A percentile compares a stretch with the other conserved stretches of the same genome.
These are phyloP conservation scores for Kuraishia molischiana DNA, from an alignment of 805 yeast genomes.

Conservation along the genomic window DNA sequence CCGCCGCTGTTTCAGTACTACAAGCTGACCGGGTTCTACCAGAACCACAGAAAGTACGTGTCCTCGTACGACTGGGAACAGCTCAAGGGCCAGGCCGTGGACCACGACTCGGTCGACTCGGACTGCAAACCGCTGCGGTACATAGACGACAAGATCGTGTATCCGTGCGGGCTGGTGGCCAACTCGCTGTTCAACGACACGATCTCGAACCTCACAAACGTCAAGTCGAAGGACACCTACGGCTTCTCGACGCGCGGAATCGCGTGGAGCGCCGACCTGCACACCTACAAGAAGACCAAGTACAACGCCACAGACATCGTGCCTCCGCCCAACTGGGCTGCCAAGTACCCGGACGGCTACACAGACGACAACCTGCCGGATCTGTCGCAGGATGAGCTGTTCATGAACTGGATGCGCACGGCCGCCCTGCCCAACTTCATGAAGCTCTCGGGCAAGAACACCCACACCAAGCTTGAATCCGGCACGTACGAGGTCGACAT, in stretches of 20 bases:
- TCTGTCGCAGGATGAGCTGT: constrained; percentile 64
- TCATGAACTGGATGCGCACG: constrained; percentile 98
- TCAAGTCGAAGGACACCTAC: constrained; percentile 23
- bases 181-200: constrained; percentile 90
- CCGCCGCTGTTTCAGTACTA: constrained; percentile 74
- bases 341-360: constrained; percentile 78
- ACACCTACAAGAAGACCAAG: constrained; percentile 61
- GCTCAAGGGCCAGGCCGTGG: constrained; percentile 64
- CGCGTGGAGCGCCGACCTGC: constrained; percentile 77
- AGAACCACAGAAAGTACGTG: constrained; percentile 92
- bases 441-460: constrained; percentile 73
- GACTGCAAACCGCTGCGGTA: constrained; percentile 44
- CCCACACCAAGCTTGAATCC: constrained; percentile 36
- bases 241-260: constrained; percentile 47
- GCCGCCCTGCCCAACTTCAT: constrained; percentile 88
- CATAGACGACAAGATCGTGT: constrained; percentile 34
- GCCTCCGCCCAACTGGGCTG: constrained; percentile 92
- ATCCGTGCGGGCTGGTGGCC: constrained; percentile 95
- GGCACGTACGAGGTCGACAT: constrained; percentile 69
- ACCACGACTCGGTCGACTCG: constrained; percentile 34
- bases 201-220: constrained; percentile 30
- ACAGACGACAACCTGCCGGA: constrained; percentile 75
- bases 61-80: constrained; percentile 76
- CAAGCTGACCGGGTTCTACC: constrained; percentile 81
- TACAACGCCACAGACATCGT: constrained; percentile 64